A percentile compares a stretch with the other conserved stretches of the same genome.
These are phyloP conservation scores for Naganishia vaughanmartiniae DNA, from an alignment of 768 basidiomycete genomes.

Conservation along the genomic window DNA sequence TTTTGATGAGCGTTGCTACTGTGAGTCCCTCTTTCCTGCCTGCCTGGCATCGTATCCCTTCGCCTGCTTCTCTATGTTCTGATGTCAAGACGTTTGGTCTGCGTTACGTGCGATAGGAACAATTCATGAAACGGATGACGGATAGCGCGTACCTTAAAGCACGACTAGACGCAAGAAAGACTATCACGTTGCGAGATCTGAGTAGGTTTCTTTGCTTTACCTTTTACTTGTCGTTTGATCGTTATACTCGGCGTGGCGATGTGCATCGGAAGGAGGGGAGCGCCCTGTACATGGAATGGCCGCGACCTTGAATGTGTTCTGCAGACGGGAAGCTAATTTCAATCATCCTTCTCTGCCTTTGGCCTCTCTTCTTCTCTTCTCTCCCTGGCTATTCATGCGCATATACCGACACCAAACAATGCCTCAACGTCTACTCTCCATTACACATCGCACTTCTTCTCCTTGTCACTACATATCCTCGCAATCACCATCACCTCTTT, in stretches of 20 bases:
- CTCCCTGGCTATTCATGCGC: too few relatives aligned
- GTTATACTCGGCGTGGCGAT: background rate
- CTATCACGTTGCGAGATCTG: constrained; percentile 74
- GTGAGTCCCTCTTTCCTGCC: constrained; percentile 54
- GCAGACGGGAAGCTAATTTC: too few relatives aligned
- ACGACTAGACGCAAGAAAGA: constrained; percentile 67
- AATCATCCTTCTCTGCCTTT: too few relatives aligned
- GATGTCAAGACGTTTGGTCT: background rate
- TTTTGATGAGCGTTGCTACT: constrained; percentile 76
- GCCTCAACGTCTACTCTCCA: too few relatives aligned
- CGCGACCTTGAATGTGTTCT: too few relatives aligned
- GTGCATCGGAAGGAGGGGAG: background rate
- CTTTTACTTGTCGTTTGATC: background rate
- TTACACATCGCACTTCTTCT: too few relatives aligned
- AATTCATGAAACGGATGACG: constrained; percentile 74
- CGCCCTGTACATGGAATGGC: too few relatives aligned
- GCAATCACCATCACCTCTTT: too few relatives aligned
- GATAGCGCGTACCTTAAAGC: constrained; percentile 71
- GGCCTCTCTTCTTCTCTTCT: too few relatives aligned
- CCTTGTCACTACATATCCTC: too few relatives aligned
- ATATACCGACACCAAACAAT: too few relatives aligned
- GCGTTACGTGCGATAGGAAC: constrained; percentile 58
- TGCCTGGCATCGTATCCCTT: background rate
- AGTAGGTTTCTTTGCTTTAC: constrained; percentile 56
- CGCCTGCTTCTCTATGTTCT: background rate